These are phyloP conservation scores for Solanum pinnatisectum DNA, from an alignment of 257 asterid genomes.

Conservation along the genomic window DNA sequence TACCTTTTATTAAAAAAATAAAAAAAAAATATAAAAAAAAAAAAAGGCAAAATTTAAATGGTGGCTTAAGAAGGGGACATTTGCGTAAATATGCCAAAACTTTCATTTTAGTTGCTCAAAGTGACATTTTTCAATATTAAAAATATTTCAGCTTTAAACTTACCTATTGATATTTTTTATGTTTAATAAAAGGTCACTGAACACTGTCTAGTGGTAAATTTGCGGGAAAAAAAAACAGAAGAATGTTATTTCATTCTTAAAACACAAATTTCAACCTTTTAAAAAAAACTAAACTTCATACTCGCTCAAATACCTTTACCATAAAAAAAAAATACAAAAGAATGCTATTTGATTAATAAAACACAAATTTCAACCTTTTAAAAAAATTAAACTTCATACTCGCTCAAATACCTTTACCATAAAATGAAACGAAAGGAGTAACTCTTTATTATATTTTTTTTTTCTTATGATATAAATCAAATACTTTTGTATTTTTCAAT, in stretches of 20 bases:
- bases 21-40: no score
- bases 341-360: neutral
- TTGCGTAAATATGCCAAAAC: neutral
- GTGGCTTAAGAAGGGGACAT: neutral
- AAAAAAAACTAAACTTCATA: no score
- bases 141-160: neutral
- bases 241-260: neutral
- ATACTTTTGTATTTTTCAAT: neutral
- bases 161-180: neutral
- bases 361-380: neutral
- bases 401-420: neutral
- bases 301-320: rapidly evolving
- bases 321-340: neutral
- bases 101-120: neutral
- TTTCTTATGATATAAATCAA: neutral
- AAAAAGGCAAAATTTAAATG: neutral
- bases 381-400: neutral
- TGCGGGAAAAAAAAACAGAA: no score
- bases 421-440: neutral
- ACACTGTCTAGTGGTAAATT: no score
- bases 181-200: no score
- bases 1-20: no score
- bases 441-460: neutral
- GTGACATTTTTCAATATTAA: neutral
- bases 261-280: neutral